Evolutionary conservation across 495 filamentous ascomycete species (phyloP), one percentile per base, ranked within the genome.

Genomic region (Talaromyces stipitatus): DNA sequence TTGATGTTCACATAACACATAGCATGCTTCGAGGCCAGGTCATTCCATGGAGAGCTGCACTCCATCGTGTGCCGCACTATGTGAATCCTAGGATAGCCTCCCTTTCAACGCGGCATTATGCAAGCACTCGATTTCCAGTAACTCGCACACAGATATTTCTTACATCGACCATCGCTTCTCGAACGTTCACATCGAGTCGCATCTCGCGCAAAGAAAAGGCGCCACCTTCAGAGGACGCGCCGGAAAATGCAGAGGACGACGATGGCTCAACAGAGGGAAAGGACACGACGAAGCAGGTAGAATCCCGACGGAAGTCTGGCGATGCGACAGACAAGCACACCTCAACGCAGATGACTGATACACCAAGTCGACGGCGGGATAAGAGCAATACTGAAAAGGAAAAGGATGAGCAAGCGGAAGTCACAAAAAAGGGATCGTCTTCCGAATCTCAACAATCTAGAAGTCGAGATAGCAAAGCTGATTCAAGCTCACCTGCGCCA

Each of bases 21-120:
- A 81, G 76, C 69, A 81, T 81, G 78, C 69, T 80, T 69, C 73
- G 73, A 71, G 72, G 74, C 69, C 77, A 78, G 69, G 75, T 73
- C 61, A 68, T 80, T 64, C 75, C 77, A 72, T 80, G 78, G 78
- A 79, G 78, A 73, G 76, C 72, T 69, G 72, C 73, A 66, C 74
- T 80, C 70, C 74, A 74, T 54, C 67, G 70, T 69, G 72, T 70
- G 61, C 63, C 70, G 66, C 72, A 73, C 56, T 61, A 73, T 55
- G 57, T 73, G 30, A 56, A 71, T 48, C 64, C 66, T 50, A 67
- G 66, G 46, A 60, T 72, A 30, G 63, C 68, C n/a, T 60, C 68
- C 45, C 55, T 62, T 59, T 62, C 69, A 33, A 53, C 71, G 24
- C 62, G 74, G 64, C 61, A 72, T 58, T 69, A 78, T 78, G 72